Evolutionary conservation across 1,284 basidiomycete species (phyloP).

Genomic region (Cryptococcus sp.): DNA sequence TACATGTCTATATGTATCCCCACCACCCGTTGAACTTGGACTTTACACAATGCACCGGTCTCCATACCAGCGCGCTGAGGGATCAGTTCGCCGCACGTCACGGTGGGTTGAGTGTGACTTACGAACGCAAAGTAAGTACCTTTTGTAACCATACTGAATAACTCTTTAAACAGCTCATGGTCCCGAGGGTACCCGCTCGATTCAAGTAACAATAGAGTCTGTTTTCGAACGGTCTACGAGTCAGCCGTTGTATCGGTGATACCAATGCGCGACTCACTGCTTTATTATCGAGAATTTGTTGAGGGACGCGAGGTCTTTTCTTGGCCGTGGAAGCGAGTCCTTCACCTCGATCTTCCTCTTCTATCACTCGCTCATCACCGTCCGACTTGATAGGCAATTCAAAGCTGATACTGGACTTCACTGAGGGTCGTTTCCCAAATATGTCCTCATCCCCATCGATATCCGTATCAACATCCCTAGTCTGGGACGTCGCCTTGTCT

Average conservation of each 20-base stretch:
- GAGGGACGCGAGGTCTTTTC: slow-evolving; percentile 19
- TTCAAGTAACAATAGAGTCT: slow-evolving; percentile 33
- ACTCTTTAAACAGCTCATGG: slow-evolving; percentile 39
- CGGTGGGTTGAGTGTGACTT: slow-evolving; percentile 9
- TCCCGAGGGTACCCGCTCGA: slow-evolving; percentile 24
- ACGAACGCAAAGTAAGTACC: slow-evolving; percentile 45
- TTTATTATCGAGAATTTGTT: slow-evolving; percentile 40
- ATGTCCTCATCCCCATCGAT: slow-evolving; percentile 32
- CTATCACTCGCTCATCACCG: neutral
- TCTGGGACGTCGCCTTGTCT: neutral
- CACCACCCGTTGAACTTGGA: slow-evolving; percentile 28
- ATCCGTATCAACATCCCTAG: neutral
- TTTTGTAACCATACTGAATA: slow-evolving; percentile 40
- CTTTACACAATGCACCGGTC: slow-evolving; percentile 25
- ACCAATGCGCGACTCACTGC: slow-evolving; percentile 21
- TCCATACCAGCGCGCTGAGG: slow-evolving; percentile 12
- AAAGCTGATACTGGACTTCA: slow-evolving; percentile 6
- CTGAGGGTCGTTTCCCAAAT: slow-evolving; percentile 26
- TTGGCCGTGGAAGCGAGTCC: too few relatives aligned
- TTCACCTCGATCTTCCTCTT: neutral
- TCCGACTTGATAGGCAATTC: neutral
- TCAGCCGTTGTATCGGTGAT: neutral
- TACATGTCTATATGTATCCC: slow-evolving; percentile 43
- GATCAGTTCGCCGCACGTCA: neutral
- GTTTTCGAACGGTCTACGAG: slow-evolving; percentile 39